Evolutionary conservation across 2,329 filamentous ascomycete species (phyloP).

Genomic region (Fusarium poae): DNA sequence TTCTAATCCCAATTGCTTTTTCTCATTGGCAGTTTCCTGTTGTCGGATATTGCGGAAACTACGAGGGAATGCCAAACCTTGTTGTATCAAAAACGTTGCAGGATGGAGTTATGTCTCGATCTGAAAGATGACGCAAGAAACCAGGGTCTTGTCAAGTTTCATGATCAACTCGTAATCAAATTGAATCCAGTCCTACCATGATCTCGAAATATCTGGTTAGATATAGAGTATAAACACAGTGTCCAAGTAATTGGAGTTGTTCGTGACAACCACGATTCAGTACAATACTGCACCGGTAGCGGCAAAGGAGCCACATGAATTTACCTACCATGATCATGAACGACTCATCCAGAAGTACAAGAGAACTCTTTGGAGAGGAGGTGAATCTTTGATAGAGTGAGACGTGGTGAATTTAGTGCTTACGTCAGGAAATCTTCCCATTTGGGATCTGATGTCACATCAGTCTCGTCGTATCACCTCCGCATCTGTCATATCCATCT

Average conservation of each 20-base stretch:
- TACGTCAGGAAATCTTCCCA: background rate
- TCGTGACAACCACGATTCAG: background rate
- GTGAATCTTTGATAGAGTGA: background rate
- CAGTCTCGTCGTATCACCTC: background rate
- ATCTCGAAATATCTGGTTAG: accelerated
- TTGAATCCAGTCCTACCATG: background rate
- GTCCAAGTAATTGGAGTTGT: background rate
- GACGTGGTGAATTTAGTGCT: conserved; percentile 5
- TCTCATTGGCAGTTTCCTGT: background rate
- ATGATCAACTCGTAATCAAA: background rate
- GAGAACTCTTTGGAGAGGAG: background rate
- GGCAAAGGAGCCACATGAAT: no score
- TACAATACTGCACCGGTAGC: no score
- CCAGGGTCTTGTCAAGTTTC: background rate
- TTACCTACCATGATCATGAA: no score
- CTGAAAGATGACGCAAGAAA: background rate
- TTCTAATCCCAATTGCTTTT: background rate
- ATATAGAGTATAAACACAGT: accelerated
- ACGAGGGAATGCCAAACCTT: background rate
- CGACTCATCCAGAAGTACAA: background rate
- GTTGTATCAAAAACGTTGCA: background rate
- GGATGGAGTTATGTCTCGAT: background rate
- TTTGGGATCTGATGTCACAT: background rate
- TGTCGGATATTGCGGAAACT: background rate
- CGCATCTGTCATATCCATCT: background rate